phyloP scores from a whole-genome alignment of 164 flowering plant species.

The Akebia trifoliata region DNA sequence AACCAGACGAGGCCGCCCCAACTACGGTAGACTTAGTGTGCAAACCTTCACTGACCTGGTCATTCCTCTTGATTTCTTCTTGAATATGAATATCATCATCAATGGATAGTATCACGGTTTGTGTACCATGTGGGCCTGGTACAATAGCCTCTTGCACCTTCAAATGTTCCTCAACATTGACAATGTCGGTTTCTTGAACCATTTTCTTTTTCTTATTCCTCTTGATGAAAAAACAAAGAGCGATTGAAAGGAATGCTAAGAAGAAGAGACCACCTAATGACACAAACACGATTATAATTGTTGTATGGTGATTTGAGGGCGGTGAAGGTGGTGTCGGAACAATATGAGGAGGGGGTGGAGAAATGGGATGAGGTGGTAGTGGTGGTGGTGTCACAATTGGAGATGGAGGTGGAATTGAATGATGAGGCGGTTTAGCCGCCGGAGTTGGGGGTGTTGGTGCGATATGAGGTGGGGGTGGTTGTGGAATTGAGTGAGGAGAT shows the following conservation, averaged over 20 bases:
- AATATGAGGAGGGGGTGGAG: conserved; percentile 30
- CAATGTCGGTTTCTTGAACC: conserved; percentile 31
- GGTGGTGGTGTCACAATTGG: conserved; percentile 11
- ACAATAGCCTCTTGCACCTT: conserved; percentile 51
- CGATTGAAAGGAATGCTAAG: conserved; percentile 51
- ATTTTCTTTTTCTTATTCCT: conserved; percentile 44
- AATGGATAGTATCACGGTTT: conserved; percentile 31
- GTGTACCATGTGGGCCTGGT: conserved; percentile 51
- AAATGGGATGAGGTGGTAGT: conserved; percentile 10
- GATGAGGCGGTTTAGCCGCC: conserved; percentile 1
- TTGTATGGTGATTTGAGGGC: conserved; percentile 31
- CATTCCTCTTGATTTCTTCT: conserved; percentile 38
- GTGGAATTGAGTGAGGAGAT: too few relatives aligned
- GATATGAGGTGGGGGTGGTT: conserved; percentile 2
- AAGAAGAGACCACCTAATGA: conserved; percentile 62
- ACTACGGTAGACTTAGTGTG: conserved; percentile 8
- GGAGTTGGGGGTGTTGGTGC: conserved; percentile 6
- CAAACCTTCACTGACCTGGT: conserved; percentile 17
- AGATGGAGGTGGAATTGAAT: conserved; percentile 3
- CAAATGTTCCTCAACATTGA: conserved; percentile 52
- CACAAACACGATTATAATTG: conserved; percentile 45
- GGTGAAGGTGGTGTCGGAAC: conserved; percentile 36
- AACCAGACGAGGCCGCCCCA: conserved; percentile 18
- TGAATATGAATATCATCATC: conserved; percentile 50
- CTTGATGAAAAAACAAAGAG: conserved; percentile 54